Evolutionary conservation across 352 stramenopile species (phyloP).

Genomic region (Thraustotheca clavata): DNA sequence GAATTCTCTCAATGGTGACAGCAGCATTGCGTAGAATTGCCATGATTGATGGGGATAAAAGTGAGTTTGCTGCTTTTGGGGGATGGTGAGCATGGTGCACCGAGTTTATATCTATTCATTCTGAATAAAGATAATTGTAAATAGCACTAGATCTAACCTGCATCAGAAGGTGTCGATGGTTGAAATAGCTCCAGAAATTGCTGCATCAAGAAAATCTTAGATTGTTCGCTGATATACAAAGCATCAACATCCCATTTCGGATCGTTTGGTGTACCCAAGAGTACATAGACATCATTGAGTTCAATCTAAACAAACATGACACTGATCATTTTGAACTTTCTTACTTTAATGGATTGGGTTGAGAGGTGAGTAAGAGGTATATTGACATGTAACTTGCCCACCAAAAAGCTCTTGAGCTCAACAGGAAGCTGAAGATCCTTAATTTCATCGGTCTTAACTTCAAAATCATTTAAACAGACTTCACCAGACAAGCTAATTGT

Average conservation of each 20-base stretch:
- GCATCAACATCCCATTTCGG: conserved; percentile 16
- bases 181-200: background rate
- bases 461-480: conserved; percentile 8
- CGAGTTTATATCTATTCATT: background rate
- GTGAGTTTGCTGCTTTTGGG: background rate
- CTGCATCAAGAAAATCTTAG: conserved; percentile 19
- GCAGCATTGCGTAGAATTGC: conserved; percentile 7
- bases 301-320: conserved; percentile 1
- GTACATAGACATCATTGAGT: conserved; percentile 8
- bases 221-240: conserved; percentile 13
- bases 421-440: conserved; percentile 14
- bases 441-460: conserved; percentile 17
- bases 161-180: background rate
- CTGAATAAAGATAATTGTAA: background rate
- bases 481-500: conserved; percentile 13
- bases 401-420: conserved; percentile 18
- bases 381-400: conserved; percentile 9
- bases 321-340: background rate
- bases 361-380: conserved; percentile 8
- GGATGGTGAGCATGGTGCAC: background rate
- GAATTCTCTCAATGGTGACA: conserved; percentile 6
- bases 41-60: background rate
- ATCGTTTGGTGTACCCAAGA: conserved; percentile 11
- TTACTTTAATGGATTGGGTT: conserved; percentile 4
- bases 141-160: background rate